Base-by-base conservation (phyloP, 78 protist species). In the Creolimax fragrantissima region DNA sequence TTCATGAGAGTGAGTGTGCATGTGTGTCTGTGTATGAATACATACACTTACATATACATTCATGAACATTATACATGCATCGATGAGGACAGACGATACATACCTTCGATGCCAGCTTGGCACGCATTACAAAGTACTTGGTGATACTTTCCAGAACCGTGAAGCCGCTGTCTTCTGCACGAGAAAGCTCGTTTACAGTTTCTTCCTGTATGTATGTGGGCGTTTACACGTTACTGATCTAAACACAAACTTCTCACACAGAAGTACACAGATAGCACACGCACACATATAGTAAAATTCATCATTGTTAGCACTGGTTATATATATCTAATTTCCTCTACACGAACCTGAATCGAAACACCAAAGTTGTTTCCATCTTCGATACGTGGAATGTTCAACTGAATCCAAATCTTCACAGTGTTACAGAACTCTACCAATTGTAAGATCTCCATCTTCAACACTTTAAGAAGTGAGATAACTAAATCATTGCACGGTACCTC, bases 311-410 rank as follows among this genome's bases (percentile, higher is more conserved):
- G 11, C 74, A 47, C 11, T 47, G n/a, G n/a, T 47, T 47, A 47
- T 47, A 47, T 47, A 47, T 47, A 58, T 24, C 11, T 58, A 58
- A 32, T 1, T 58, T 0, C 24, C 11, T 58, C 11, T 58, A 58
- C 74, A 1, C 74, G 7, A 1, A 92, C 94, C 85, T 93, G 96
- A 47, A 93, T 85, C 3, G 88, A 5, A n/a, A 92, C 95, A 4
- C 96, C 96, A 36, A 95, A 93, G 86, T 95, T 95, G 92, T 95
- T 93, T 35, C 96, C 96, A 44, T 92, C 93, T 39, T 94, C 95
- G n/a, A 94, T 89, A 45, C 93, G 84, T 4, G 96, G 96, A 43
- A 95, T 84, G 47, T 92, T 89, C 41, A 95, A 89, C 81, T 91
- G 93, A n/a, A 94, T 42, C 95, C 95, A 94, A n/a, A 92, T 81